Percentiles rank a stretch among this genome's conserved stretches.
phyloP scores from a whole-genome alignment of 1,284 basidiomycete species.

The Fistulina hepatica region DNA sequence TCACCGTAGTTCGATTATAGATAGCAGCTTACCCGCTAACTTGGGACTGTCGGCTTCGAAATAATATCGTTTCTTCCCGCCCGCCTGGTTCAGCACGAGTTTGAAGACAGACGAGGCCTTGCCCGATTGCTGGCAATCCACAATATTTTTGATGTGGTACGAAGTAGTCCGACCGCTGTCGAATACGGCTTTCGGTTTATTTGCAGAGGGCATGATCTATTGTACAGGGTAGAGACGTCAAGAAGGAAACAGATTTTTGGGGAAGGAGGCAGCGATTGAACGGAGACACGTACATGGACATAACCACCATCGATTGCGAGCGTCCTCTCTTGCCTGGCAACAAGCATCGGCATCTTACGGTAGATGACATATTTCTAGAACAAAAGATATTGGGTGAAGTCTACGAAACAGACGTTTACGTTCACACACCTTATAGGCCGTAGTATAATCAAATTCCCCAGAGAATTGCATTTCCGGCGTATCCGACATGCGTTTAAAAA shows the following conservation, averaged over 20 bases:
- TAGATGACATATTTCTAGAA: slow-evolving; percentile 84
- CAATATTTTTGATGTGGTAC: slow-evolving; percentile 85
- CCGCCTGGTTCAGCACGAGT: slow-evolving; percentile 33
- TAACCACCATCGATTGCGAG: slow-evolving; percentile 95
- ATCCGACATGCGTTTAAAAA: slow-evolving; percentile 80
- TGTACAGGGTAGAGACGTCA: not conserved
- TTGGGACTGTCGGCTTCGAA: slow-evolving; percentile 90
- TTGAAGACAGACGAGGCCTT: slow-evolving; percentile 83
- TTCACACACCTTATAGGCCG: slow-evolving; percentile 69
- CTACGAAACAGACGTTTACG: not conserved
- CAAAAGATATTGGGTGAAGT: slow-evolving; percentile 4
- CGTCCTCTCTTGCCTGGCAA: slow-evolving; percentile 81
- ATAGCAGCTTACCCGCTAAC: slow-evolving; percentile 53
- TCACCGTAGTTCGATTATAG: not conserved
- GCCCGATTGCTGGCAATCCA: slow-evolving; percentile 73
- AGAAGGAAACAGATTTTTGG: slow-evolving; percentile 5
- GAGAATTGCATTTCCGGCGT: slow-evolving; percentile 51
- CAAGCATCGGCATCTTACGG: slow-evolving; percentile 88
- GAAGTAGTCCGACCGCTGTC: slow-evolving; percentile 84
- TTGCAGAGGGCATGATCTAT: slow-evolving; percentile 83
- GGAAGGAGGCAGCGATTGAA: not conserved
- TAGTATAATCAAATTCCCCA: slow-evolving; percentile 49
- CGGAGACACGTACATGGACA: slow-evolving; percentile 60
- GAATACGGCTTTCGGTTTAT: slow-evolving; percentile 74
- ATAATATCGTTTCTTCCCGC: slow-evolving; percentile 86